Percentiles rank a stretch among this genome's conserved stretches.
Evolutionary conservation across 1,284 basidiomycete species (phyloP).

Genomic region (Ceratobasidium sp.): DNA sequence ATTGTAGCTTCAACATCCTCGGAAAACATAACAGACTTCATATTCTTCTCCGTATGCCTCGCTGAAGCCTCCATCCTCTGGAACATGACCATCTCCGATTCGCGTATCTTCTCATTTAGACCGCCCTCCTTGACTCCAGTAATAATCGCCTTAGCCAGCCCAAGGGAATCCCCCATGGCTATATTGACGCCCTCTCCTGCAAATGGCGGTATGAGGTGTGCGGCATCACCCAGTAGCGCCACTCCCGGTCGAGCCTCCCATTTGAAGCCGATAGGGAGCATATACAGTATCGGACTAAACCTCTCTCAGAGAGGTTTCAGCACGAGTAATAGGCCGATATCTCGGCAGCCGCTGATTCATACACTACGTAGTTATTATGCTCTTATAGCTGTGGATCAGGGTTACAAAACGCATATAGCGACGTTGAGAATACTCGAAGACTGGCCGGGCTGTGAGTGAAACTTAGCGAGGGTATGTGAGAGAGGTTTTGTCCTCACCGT

Average conservation of each 20-base stretch:
- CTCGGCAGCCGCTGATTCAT: too few species aligned
- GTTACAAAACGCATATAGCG: too few species aligned
- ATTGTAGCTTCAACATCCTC: too few species aligned
- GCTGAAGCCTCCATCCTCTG: constrained; percentile 1
- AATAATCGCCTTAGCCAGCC: constrained; percentile 55
- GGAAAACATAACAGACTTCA: constrained; percentile 1
- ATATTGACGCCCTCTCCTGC: constrained; percentile 64
- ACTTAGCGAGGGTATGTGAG: too few species aligned
- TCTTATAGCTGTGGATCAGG: too few species aligned
- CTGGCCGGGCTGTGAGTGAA: too few species aligned
- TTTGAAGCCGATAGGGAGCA: constrained; percentile 49
- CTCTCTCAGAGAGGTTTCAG: too few species aligned
- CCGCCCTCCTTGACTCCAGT: constrained; percentile 37
- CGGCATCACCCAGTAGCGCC: constrained; percentile 62
- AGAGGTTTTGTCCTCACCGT: too few species aligned
- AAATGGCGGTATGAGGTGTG: constrained; percentile 65
- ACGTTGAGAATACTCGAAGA: too few species aligned
- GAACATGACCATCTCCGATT: constrained; percentile 2
- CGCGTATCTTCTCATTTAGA: constrained; percentile 8
- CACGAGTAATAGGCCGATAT: too few species aligned
- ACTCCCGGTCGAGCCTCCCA: constrained; percentile 50
- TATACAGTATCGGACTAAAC: too few species aligned
- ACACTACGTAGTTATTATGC: too few species aligned
- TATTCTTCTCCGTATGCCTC: constrained; percentile 17
- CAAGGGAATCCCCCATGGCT: constrained; percentile 54